phyloP scores from a whole-genome alignment of 1,284 basidiomycete species.

The Pulchroboletus neoregius region DNA sequence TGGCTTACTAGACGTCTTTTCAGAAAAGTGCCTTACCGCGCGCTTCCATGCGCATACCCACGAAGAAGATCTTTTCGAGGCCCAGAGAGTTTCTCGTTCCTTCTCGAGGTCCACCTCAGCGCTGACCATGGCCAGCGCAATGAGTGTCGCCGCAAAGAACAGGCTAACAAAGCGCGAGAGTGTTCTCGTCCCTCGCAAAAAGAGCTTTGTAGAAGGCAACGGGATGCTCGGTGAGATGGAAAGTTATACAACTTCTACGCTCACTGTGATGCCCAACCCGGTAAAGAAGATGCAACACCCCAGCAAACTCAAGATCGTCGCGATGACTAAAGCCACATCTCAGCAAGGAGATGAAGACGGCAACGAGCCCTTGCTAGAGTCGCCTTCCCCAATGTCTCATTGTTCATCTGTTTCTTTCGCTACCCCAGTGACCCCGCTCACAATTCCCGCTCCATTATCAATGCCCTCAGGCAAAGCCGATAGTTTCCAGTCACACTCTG shows the following conservation, averaged over 20 bases:
- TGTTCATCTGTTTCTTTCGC: slow-evolving; percentile 44
- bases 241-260: slow-evolving; percentile 14
- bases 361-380: slow-evolving; percentile 29
- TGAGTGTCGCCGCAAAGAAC: slow-evolving; percentile 51
- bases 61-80: slow-evolving; percentile 61
- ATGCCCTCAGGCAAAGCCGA: slow-evolving; percentile 22
- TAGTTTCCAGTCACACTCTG: slow-evolving; percentile 28
- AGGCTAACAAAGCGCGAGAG: slow-evolving; percentile 63
- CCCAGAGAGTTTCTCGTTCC: slow-evolving; percentile 42
- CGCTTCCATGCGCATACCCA: slow-evolving; percentile 55
- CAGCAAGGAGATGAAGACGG: slow-evolving; percentile 23
- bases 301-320: slow-evolving; percentile 44
- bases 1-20: slow-evolving; percentile 65
- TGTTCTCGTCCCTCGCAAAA: slow-evolving; percentile 55
- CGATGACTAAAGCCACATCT: slow-evolving; percentile 25
- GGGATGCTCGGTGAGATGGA: slow-evolving; percentile 18
- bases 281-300: slow-evolving; percentile 37
- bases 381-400: slow-evolving; percentile 47
- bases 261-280: slow-evolving; percentile 11
- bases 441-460: slow-evolving; percentile 25
- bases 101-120: slow-evolving; percentile 47
- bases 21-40: slow-evolving; percentile 57
- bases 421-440: slow-evolving; percentile 38
- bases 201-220: slow-evolving; percentile 38
- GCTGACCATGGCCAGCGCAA: slow-evolving; percentile 50